Percentiles rank a stretch among this genome's conserved stretches.
Evolutionary conservation across 305 asterid genomes (phyloP).

Genomic region (Plantago lanceolata): DNA sequence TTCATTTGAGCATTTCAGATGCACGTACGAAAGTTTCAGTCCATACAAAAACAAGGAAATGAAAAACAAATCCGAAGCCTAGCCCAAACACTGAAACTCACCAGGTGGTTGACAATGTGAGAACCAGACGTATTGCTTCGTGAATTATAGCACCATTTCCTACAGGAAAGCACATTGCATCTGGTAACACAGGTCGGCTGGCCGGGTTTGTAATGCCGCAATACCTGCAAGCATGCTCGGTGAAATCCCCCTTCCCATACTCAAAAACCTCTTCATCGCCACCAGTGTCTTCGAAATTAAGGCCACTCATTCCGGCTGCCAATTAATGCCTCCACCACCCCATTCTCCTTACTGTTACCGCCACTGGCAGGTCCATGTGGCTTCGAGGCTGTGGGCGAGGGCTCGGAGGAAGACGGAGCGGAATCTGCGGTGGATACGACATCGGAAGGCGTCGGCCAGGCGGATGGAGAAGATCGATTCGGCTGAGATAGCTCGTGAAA

Average conservation of each 20-base stretch:
- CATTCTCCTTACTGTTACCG: slow-evolving; percentile 51
- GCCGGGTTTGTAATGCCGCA: slow-evolving; percentile 97
- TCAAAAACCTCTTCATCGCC: slow-evolving; percentile 88
- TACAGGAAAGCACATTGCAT: slow-evolving; percentile 92
- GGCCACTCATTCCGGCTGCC: slow-evolving; percentile 93
- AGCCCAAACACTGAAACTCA: slow-evolving; percentile 38
- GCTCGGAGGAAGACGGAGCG: slow-evolving; percentile 43
- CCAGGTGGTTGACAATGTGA: slow-evolving; percentile 96
- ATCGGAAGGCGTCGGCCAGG: slow-evolving; percentile 83
- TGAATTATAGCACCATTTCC: slow-evolving; percentile 96
- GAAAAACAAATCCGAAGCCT: background rate
- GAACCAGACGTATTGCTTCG: slow-evolving; percentile 98
- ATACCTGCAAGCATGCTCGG: slow-evolving; percentile 91
- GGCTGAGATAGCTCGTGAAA: slow-evolving; percentile 94
- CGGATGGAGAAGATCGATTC: slow-evolving; percentile 63
- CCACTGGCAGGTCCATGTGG: slow-evolving; percentile 35
- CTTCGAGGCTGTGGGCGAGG: slow-evolving; percentile 44
- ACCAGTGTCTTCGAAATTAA: slow-evolving; percentile 83
- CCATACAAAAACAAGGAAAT: slow-evolving; percentile 2
- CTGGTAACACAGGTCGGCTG: slow-evolving; percentile 90
- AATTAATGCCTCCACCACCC: slow-evolving; percentile 88
- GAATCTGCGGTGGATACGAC: slow-evolving; percentile 42
- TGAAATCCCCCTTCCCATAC: slow-evolving; percentile 81
- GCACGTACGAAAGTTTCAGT: no score
- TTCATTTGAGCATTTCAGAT: no score